Conservation (phyloP, 2,329 filamentous ascomycete genomes). For the Eutypa lata region DNA sequence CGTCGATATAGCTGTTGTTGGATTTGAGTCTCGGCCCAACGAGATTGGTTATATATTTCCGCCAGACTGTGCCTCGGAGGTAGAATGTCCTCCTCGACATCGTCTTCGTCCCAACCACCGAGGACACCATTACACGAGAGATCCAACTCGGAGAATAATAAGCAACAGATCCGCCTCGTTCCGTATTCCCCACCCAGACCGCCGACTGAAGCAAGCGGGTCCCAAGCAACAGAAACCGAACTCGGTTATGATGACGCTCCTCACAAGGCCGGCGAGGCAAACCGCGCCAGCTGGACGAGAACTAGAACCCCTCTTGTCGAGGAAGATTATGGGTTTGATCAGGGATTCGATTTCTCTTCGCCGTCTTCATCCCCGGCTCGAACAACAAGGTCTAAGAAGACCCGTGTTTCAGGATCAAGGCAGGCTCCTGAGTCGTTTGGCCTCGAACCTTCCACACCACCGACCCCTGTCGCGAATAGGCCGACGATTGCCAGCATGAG, state of each 20-base stretch:
- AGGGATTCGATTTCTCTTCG: conserved; percentile 31
- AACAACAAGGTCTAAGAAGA: conserved; percentile 35
- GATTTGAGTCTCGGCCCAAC: conserved; percentile 9
- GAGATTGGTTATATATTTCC: conserved; percentile 9
- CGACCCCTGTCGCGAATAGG: conserved; percentile 34
- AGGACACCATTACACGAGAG: conserved; percentile 36
- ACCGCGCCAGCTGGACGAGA: conserved; percentile 16
- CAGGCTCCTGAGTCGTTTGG: conserved; percentile 31
- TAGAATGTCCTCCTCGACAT: conserved; percentile 30
- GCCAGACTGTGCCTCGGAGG: conserved; percentile 17
- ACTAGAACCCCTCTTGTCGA: conserved; percentile 18
- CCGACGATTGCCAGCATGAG: conserved; percentile 36
- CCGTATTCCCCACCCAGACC: conserved; percentile 45
- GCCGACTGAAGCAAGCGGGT: not conserved
- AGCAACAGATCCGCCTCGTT: conserved; percentile 44
- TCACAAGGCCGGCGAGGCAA: conserved; percentile 12
- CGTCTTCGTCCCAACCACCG: conserved; percentile 22
- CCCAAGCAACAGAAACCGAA: not conserved
- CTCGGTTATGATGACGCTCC: conserved; percentile 12
- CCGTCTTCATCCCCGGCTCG: conserved; percentile 28
- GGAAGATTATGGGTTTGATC: conserved; percentile 24
- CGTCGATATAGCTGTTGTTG: not conserved
- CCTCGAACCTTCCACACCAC: conserved; percentile 30
- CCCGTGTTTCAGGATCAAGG: conserved; percentile 45
- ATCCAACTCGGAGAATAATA: conserved; percentile 39